Evolutionary conservation across 192 early-diverging fungal species (phyloP).

Genomic region (Geranomyces variabilis): DNA sequence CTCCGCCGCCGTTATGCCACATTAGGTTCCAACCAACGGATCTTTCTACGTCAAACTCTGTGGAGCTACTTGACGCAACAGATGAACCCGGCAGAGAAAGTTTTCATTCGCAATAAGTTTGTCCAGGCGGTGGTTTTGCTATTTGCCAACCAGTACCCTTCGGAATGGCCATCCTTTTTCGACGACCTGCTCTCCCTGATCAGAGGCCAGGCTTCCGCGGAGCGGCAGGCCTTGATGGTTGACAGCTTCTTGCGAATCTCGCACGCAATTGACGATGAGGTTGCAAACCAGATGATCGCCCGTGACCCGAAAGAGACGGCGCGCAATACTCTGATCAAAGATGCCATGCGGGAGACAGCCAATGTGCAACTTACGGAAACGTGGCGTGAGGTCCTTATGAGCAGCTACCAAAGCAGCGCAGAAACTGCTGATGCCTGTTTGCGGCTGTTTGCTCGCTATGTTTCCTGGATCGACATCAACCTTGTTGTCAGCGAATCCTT

Average conservation of each 20-base stretch:
- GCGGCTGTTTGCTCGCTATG: slow-evolving; percentile 81
- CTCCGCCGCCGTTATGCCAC: slow-evolving; percentile 55
- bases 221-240: slow-evolving; percentile 54
- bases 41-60: slow-evolving; percentile 33
- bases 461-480: slow-evolving; percentile 94
- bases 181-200: slow-evolving; percentile 78
- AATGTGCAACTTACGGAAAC: slow-evolving; percentile 69
- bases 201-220: slow-evolving; percentile 7
- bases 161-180: slow-evolving; percentile 86
- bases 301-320: slow-evolving; percentile 66
- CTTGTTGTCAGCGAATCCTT: slow-evolving; percentile 84
- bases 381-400: slow-evolving; percentile 77
- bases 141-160: slow-evolving; percentile 80
- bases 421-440: slow-evolving; percentile 70
- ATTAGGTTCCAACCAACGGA: slow-evolving; percentile 38
- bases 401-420: slow-evolving; percentile 55
- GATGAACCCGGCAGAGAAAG: slow-evolving; percentile 43
- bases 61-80: slow-evolving; percentile 43
- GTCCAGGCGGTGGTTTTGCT: slow-evolving; percentile 79
- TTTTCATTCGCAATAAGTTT: slow-evolving; percentile 81
- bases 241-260: slow-evolving; percentile 81
- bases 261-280: slow-evolving; percentile 83
- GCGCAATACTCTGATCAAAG: slow-evolving; percentile 85
- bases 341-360: slow-evolving; percentile 83
- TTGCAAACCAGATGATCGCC: slow-evolving; percentile 73